These are phyloP conservation scores for Cryptosporidium felis DNA, from an alignment of 169 alveolate genomes.

Conservation along the genomic window DNA sequence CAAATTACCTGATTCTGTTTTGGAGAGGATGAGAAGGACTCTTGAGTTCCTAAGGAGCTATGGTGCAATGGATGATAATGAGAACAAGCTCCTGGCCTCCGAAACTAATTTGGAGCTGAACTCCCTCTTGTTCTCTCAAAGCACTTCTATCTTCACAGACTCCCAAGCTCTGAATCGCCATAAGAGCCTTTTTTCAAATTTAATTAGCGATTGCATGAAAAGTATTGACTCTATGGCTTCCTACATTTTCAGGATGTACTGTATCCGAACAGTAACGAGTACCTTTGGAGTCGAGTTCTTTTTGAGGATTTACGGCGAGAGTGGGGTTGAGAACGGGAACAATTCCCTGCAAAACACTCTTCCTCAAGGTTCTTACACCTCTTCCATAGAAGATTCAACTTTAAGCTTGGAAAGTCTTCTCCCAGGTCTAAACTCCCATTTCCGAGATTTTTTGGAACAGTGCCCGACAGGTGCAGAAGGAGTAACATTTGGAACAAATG, in stretches of 20 bases:
- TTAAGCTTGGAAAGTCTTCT: slow-evolving; percentile 4
- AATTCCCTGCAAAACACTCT: too few species aligned
- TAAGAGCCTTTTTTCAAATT: not conserved
- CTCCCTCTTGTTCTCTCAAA: not conserved
- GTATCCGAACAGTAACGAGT: not conserved
- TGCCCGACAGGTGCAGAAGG: too few species aligned
- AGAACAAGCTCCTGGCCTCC: slow-evolving; percentile 44
- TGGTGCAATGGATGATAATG: slow-evolving; percentile 68
- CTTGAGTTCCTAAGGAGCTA: slow-evolving; percentile 34
- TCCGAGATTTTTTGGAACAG: not conserved
- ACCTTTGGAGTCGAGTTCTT: slow-evolving; percentile 24
- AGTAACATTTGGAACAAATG: too few species aligned
- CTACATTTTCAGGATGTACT: slow-evolving; percentile 5
- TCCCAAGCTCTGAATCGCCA: not conserved
- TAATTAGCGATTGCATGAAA: slow-evolving; percentile 30
- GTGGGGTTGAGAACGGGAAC: not conserved
- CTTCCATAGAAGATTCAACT: not conserved
- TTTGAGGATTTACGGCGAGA: slow-evolving; percentile 1
- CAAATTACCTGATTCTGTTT: not conserved
- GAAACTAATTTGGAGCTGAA: not conserved
- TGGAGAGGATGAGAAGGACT: slow-evolving; percentile 5
- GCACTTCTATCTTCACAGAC: not conserved
- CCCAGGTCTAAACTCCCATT: not conserved
- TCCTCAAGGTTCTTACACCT: not conserved
- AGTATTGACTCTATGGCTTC: slow-evolving; percentile 5